These are phyloP conservation scores for Erigeron canadensis DNA, from an alignment of 129 eudicot genomes.

Conservation along the genomic window DNA sequence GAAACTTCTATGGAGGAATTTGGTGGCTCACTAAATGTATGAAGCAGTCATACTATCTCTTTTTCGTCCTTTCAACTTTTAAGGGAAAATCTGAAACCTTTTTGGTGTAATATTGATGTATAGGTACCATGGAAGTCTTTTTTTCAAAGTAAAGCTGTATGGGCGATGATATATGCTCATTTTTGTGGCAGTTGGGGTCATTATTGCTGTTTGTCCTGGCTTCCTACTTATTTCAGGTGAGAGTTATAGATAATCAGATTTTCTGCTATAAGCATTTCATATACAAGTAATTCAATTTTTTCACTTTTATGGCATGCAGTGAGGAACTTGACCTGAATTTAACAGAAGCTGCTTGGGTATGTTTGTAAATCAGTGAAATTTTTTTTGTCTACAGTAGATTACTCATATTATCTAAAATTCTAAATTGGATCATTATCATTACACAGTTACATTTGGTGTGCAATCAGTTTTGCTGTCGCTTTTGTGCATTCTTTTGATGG, in stretches of 20 bases:
- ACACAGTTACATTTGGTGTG: slow-evolving; percentile 7
- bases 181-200: slow-evolving; percentile 99
- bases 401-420: not conserved
- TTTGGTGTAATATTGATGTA: slow-evolving; percentile 13
- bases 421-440: not conserved
- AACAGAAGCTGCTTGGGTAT: slow-evolving; percentile 97
- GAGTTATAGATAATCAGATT: not conserved
- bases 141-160: slow-evolving; percentile 80
- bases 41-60: slow-evolving; percentile 4
- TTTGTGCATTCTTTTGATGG: not conserved
- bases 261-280: not conserved
- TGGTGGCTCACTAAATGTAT: slow-evolving; percentile 62
- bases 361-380: slow-evolving; percentile 16
- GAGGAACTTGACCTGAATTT: slow-evolving; percentile 85
- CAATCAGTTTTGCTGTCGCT: not conserved
- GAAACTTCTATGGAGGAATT: slow-evolving; percentile 62
- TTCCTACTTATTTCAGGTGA: slow-evolving; percentile 97
- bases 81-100: not conserved
- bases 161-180: slow-evolving; percentile 99
- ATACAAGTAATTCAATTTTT: slow-evolving; percentile 21
- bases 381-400: slow-evolving; percentile 7
- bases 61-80: not conserved
- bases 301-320: slow-evolving; percentile 44
- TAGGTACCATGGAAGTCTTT: slow-evolving; percentile 95
- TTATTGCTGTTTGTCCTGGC: slow-evolving; percentile 94